These are phyloP conservation scores for Aspergillus fijiensis DNA, from an alignment of 2,329 filamentous ascomycete genomes.

Conservation along the genomic window DNA sequence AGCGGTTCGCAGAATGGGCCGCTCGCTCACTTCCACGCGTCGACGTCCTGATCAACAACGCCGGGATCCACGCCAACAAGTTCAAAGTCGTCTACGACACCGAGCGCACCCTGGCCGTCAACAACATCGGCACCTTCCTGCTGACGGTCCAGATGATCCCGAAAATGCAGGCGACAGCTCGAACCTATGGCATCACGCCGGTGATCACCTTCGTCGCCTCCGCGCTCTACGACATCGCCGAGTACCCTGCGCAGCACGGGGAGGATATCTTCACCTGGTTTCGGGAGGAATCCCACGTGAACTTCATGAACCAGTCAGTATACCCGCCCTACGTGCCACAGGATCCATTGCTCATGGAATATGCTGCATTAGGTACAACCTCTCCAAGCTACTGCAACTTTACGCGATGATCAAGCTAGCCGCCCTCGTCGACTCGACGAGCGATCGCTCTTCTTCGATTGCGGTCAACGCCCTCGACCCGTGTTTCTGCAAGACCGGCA, in stretches of 20 bases:
- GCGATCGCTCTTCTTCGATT: background rate
- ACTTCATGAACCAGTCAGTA: background rate
- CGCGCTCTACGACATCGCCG: background rate
- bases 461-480: conserved; percentile 3
- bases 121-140: background rate
- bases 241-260: background rate
- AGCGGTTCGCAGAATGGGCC: too few relatives aligned
- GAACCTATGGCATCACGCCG: too few relatives aligned
- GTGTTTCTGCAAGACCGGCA: background rate
- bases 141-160: conserved; percentile 1
- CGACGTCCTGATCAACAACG: background rate
- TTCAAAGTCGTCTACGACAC: background rate
- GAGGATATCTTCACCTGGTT: background rate
- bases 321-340: too few relatives aligned
- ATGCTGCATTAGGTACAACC: too few relatives aligned
- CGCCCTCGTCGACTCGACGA: too few relatives aligned
- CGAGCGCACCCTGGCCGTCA: background rate
- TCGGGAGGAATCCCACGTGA: background rate
- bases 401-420: too few relatives aligned
- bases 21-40: background rate
- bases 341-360: too few relatives aligned
- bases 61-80: background rate
- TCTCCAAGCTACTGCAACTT: too few relatives aligned
- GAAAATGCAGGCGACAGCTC: background rate
- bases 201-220: too few relatives aligned